Evolutionary conservation across 2,329 filamentous ascomycete genomes (phyloP), one percentile per base, ranked within the genome.

Genomic region (Aspergillus quadrilineatus): DNA sequence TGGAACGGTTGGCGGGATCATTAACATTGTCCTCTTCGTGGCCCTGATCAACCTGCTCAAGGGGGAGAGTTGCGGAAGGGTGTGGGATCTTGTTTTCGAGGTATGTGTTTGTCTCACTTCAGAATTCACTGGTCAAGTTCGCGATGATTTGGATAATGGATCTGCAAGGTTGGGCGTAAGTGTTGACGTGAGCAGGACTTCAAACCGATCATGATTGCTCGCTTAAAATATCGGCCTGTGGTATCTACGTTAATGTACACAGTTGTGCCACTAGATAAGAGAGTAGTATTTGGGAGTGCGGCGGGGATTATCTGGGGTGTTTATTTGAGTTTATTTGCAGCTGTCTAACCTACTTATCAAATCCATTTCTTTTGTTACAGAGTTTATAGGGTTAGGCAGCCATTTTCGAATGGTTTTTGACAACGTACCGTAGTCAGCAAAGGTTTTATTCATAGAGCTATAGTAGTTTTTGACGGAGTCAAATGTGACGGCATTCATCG

Each of bases 231-330:
- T 56, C 91, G 89, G 84, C 89, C 89, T 1, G 64, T 82, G 3
- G 85, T 92, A 22, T 88, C 86, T 60, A 68, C 89, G 15, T 68
- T 89, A 59, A 89, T 89, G 77, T 92, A 89, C 67, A 81, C 85
- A 1, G 76, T 91, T 58, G 82, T 89, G 61, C 89, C 86, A n/a
- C 83, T 91, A 3, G 82, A 91, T 66, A 81, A 82, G 51, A 80
- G 89, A 37, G 87, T 89, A 50, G 74, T 92, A 34, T 82, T 92
- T 59, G 88, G 86, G n/a, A 85, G 85, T 62, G 71, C 88, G 50
- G 88, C 88, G 15, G 89, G 89, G 4, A 79, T 93, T 26, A 81
- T 78, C 12, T 93, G 89, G 89, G 86, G 87, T 0, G 79, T 92
- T 42, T 92, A 89, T 70, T 77, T 92, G 74, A 90, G 88, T 68